Conservation (phyloP, 352 stramenopile genomes). For the Phytopythium delawarense region DNA sequence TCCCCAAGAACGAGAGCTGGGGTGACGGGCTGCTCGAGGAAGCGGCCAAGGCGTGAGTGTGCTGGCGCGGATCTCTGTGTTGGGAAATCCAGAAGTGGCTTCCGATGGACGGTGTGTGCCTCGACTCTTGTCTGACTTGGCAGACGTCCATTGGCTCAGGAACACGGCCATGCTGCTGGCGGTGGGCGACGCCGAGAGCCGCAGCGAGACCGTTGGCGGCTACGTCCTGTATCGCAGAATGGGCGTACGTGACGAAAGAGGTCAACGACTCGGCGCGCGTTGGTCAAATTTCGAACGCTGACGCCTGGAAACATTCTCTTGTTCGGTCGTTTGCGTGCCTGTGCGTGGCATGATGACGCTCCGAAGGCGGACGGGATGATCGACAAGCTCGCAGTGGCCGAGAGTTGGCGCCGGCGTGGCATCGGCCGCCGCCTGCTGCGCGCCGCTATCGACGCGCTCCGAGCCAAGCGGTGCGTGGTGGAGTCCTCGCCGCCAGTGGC, state of each 20-base stretch:
- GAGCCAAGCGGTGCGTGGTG: constrained; percentile 19
- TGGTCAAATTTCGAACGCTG: neutral
- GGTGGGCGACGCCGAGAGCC: constrained; percentile 7
- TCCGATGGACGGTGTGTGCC: neutral
- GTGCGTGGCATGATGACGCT: neutral
- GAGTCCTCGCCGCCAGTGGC: neutral
- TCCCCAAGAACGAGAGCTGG: constrained; percentile 38
- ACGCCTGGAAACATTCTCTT: neutral
- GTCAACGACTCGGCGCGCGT: neutral
- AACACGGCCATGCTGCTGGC: constrained; percentile 39
- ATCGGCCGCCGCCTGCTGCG: constrained; percentile 31
- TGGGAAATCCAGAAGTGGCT: neutral
- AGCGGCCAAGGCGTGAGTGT: constrained; percentile 14
- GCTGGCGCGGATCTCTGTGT: neutral
- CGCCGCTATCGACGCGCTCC: constrained; percentile 23
- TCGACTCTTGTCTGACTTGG: neutral
- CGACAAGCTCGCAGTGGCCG: constrained; percentile 41
- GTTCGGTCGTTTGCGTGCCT: neutral
- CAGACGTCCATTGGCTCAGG: constrained; percentile 6
- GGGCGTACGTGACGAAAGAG: constrained; percentile 21
- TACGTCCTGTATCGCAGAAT: constrained; percentile 44
- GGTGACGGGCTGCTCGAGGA: constrained; percentile 29
- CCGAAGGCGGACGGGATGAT: constrained; percentile 30
- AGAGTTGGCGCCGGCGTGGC: constrained; percentile 22
- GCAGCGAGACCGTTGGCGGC: constrained; percentile 14